Percentiles rank a stretch among this genome's conserved stretches.
phyloP scores from a whole-genome alignment of 306 rosid genomes.

The Prunus armeniaca region DNA sequence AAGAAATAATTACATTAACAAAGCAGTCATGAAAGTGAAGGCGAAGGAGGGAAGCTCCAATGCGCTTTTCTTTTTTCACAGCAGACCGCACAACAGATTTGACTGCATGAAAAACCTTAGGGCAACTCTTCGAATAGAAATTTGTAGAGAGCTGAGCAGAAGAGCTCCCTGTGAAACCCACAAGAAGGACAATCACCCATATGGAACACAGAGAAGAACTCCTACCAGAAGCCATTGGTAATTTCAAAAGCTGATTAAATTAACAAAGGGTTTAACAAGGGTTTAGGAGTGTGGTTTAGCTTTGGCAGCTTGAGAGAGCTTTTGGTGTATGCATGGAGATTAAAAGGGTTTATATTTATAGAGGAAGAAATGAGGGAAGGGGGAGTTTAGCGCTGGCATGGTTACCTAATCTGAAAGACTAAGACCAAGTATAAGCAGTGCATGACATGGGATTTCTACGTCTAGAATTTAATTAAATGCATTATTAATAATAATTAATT shows the following conservation, averaged over 20 bases:
- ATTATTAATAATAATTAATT: too few relatives aligned
- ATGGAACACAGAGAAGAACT: constrained; percentile 1
- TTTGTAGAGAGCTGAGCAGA: constrained; percentile 46
- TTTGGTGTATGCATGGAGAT: neutral
- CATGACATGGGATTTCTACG: neutral
- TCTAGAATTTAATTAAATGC: neutral
- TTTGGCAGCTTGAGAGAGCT: too few relatives aligned
- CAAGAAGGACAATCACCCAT: constrained; percentile 10
- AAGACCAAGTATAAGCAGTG: neutral
- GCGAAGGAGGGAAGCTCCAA: constrained; percentile 81
- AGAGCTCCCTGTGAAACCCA: constrained; percentile 29
- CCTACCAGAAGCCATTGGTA: neutral
- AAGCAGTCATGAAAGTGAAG: constrained; percentile 85
- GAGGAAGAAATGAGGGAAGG: neutral
- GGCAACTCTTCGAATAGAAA: constrained; percentile 60
- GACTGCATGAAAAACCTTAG: constrained; percentile 39
- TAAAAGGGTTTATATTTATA: neutral
- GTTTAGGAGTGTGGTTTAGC: neutral
- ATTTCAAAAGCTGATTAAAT: neutral
- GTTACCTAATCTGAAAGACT: constrained; percentile 2
- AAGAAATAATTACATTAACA: constrained; percentile 47
- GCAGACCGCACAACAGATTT: constrained; percentile 50
- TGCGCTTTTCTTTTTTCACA: constrained; percentile 53
- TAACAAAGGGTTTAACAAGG: neutral
- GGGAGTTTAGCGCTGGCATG: neutral